These are phyloP conservation scores for Chrysoporthe puriensis DNA, from an alignment of 2,329 filamentous ascomycete species.

Conservation along the genomic window DNA sequence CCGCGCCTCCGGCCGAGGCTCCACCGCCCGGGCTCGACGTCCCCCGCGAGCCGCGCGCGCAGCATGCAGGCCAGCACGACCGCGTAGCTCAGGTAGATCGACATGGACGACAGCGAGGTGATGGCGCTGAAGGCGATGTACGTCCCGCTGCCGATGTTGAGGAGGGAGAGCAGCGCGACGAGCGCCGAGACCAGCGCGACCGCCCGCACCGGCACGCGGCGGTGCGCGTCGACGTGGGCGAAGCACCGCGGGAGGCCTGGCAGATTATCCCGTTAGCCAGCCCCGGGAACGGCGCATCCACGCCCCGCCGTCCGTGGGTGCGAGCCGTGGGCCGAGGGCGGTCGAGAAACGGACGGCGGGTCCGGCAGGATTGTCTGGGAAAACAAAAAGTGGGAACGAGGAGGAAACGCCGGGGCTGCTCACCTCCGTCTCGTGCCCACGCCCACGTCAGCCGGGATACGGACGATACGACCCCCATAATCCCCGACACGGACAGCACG, in stretches of 20 bases:
- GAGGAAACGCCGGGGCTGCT: neutral
- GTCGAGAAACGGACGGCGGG: too few species aligned
- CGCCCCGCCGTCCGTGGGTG: too few species aligned
- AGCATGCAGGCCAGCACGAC: conserved; percentile 28
- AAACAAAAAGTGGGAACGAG: neutral
- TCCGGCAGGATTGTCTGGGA: neutral
- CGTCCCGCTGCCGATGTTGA: conserved; percentile 44
- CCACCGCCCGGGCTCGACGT: conserved; percentile 19
- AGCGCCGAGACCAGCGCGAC: conserved; percentile 40
- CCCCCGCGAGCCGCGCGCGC: conserved; percentile 19
- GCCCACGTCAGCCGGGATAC: conserved; percentile 53
- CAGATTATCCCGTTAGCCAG: neutral
- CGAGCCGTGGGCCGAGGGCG: neutral
- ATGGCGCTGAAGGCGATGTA: conserved; percentile 43
- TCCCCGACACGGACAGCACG: conserved; percentile 43
- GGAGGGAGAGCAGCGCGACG: conserved; percentile 39
- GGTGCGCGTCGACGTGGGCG: conserved; percentile 35
- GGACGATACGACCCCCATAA: conserved; percentile 48
- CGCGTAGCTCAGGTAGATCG: conserved; percentile 29
- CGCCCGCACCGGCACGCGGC: conserved; percentile 42
- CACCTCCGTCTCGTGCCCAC: conserved; percentile 51
- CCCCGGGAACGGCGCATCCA: neutral
- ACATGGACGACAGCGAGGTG: conserved; percentile 40
- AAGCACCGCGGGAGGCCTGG: conserved; percentile 20
- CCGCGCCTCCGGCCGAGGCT: conserved; percentile 25